Evolutionary conservation across 257 asterid species (phyloP), one percentile per base, ranked within the genome.

Genomic region (Gynochthodes officinalis): DNA sequence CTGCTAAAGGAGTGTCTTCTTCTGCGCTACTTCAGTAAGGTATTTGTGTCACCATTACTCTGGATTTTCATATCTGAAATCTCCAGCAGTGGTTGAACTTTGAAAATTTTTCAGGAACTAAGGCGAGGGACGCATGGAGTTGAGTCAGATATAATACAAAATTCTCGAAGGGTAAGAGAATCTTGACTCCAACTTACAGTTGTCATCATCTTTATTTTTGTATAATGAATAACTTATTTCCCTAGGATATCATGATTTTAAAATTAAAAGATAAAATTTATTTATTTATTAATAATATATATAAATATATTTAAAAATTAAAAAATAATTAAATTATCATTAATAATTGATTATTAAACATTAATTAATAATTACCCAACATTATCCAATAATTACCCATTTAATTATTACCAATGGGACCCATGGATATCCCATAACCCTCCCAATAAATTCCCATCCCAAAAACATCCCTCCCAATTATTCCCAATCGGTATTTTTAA

Each of bases 1-100:
- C 64, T 74, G 14, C 73, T 74, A 15, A 74, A 74, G 67, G 70
- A 74, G 18, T 39, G 54, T 46, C 72, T 74, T 65, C 78, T 74
- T 50, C 66, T 63, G 60, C 78, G 78, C 14, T 74, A 74, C 58
- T 74, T 65, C 67, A 74, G 78, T 69, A 74, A 74, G 78, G 78
- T 74, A 74, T 27, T 21, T n/a, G 50, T 74, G 48, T 66, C 43
- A 39, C 35, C 33, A 21, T 16, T 21, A 25, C 37, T 40, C 42
- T 3, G 4, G 18, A 46, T 27, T 72, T 40, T 4, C 25, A 33
- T 35, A 7, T 61, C 28, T 8, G 15, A 15, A 21, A 55, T 42
- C 57, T 57, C 42, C 2, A 42, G 43, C 46, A 25, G 11, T 16
- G 18, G 12, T 7, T 40, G 27, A 57, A 8, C 18, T n/a, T 11